Base-by-base conservation (phyloP, 163 green algal genomes). In the Chlamydomonas reinhardtii region DNA sequence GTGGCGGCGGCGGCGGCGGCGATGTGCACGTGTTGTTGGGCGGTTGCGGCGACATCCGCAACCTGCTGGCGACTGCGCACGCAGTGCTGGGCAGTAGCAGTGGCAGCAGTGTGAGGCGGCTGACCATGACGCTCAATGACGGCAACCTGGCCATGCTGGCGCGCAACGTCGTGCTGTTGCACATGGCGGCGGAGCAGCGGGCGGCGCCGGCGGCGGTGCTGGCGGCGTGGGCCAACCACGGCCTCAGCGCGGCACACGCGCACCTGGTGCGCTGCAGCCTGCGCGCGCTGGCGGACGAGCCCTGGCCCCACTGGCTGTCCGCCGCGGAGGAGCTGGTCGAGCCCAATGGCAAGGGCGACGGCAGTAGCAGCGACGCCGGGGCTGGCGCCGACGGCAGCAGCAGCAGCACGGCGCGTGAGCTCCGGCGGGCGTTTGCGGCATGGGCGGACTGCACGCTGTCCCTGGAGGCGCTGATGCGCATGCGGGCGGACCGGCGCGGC, bases 131-230 rank as follows among this genome's bases (percentile, higher is more conserved):
- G 62, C 77, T 90, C 25, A 90, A 90, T 31, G 85, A 90, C 54
- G 85, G 85, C 72, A 84, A 84, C 59, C 52, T 87, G 48, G 73
- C 71, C 52, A 90, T 87, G 85, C 72, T 90, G 64, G 85, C 85
- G 35, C 85, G 85, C 35, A 48, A 90, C 56, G 85, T 73, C 17
- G 72, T 84, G 27, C 73, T 90, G 78, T 73, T 90, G 62, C 73
- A 90, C 73, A 74, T 90, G 77, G 78, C 79, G 15, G 68, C 69
- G 32, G 68, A 77, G 52, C 29, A 37, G 17, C 3, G 5, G 9
- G 79, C 52, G 48, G 29, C 77, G 34, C 61, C 77, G 27, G 78
- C 70, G 24, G 85, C 64, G 29, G 77, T 83, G 52, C 78, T 90
- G 48, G 77, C 64, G 29, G 85, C 84, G 73, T 90, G 85, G 77